A percentile compares a stretch with the other conserved stretches of the same genome.
Evolutionary conservation across 352 stramenopile genomes (phyloP).

Genomic region (Blastocystis sp.): DNA sequence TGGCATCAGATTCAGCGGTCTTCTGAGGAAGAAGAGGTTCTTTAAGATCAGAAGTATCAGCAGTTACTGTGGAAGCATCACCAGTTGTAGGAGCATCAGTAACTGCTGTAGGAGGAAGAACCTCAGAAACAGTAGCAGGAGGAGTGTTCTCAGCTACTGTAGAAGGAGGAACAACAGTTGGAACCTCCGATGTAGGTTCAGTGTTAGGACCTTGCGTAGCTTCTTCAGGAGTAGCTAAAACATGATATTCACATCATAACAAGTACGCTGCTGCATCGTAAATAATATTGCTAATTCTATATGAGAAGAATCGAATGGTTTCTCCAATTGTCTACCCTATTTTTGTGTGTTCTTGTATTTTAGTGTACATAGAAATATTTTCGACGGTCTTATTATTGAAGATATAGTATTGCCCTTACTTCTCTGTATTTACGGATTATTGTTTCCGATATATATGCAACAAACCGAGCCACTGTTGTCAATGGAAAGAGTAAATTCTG

Average conservation of each 20-base stretch:
- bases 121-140: neutral
- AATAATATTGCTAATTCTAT: neutral
- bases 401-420: too few species aligned
- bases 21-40: neutral
- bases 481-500: too few species aligned
- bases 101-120: neutral
- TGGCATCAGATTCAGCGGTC: neutral
- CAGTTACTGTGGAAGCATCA: neutral
- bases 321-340: neutral
- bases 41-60: neutral
- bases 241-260: neutral
- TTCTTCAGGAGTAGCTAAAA: neutral
- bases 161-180: too few species aligned
- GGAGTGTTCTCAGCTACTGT: too few species aligned
- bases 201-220: neutral
- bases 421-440: too few species aligned
- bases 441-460: too few species aligned
- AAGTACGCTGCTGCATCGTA: neutral
- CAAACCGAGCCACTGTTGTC: too few species aligned
- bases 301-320: neutral
- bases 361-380: too few species aligned
- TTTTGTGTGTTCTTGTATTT: too few species aligned
- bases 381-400: too few species aligned
- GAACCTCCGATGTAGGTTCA: neutral
- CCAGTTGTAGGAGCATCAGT: neutral